Base-by-base conservation (phyloP, 352 stramenopile genomes). In the Pythium oligandrum region DNA sequence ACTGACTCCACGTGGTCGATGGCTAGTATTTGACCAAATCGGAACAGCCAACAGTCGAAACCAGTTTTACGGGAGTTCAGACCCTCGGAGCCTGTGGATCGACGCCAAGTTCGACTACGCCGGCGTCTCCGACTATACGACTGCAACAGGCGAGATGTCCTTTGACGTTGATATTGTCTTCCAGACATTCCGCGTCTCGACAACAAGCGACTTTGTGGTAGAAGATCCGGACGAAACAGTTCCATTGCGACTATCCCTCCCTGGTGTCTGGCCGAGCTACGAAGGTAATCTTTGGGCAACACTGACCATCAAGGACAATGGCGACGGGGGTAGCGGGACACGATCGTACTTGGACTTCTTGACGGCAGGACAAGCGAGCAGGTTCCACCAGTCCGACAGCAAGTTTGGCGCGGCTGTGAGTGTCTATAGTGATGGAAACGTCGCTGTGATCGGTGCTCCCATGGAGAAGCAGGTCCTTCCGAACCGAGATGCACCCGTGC, bases 181-280 rank as follows among this genome's bases (percentile, higher is more conserved):
- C 0, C 70, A 88, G 42, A 85, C 77, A 3, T 91, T 97, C 48
- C 64, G 57, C 8, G 76, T 98, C 2, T 75, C 69, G 47, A 98
- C 92, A 38, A 98, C 84, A 1, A 81, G 83, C 54, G 95, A 98
- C 52, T 73, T 70, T 34, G 86, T 98, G 3, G 71, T 96, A 0
- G 95, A 98, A 59, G 81, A 83, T 3, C 90, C 92, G 0, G 82
- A 97, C 42, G 95, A 98, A 64, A 93, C 74, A 4, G 62, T 97
- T 3, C 90, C 86, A 36, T 65, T 98, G 35, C 79, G 92, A 2
- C 66, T 98, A 10, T 97, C 91, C 44, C 58, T 98, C 3, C 88
- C 89, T 38, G 93, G 95, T 37, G 88, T 98, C 49, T 98, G 95
- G 80, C 86, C 95, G 4, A 97, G 76, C 34, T 81, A 79, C 5